Conservation (phyloP, 2,329 filamentous ascomycete genomes). For the Diaporthe vaccinii region DNA sequence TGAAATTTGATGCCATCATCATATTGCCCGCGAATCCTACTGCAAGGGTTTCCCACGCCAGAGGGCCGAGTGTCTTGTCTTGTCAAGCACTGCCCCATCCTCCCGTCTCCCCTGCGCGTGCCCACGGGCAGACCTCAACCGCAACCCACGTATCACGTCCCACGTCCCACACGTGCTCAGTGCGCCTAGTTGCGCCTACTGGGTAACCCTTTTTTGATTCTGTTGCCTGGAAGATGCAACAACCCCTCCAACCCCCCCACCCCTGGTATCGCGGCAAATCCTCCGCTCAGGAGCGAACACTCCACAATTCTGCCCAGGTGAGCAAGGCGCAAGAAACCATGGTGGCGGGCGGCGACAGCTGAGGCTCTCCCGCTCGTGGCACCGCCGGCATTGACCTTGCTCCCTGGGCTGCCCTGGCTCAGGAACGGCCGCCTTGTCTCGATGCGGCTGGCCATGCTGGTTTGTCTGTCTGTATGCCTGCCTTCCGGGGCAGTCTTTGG, state of each 20-base stretch:
- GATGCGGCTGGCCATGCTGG: neutral
- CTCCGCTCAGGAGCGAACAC: neutral
- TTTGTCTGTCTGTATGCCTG: neutral
- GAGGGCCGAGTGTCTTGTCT: neutral
- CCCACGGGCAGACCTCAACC: neutral
- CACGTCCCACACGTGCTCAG: neutral
- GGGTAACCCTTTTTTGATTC: neutral
- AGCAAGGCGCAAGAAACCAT: slow-evolving; percentile 4
- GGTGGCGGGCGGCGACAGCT: neutral
- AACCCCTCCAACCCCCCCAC: neutral
- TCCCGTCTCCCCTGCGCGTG: slow-evolving; percentile 31
- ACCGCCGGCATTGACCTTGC: neutral
- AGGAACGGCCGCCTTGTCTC: neutral
- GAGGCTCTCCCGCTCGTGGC: neutral
- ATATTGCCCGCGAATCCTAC: slow-evolving; percentile 11
- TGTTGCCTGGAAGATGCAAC: slow-evolving; percentile 16
- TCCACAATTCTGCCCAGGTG: slow-evolving; percentile 1
- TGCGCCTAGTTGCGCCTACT: slow-evolving; percentile 31
- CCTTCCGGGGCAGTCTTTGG: neutral
- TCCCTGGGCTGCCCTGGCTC: neutral
- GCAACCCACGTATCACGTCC: neutral
- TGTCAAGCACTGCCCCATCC: slow-evolving; percentile 31
- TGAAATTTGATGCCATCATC: slow-evolving; percentile 22
- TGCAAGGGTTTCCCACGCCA: neutral
- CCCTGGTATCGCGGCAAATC: slow-evolving; percentile 20